Conservation (phyloP, 345 rosid genomes). For the Acer saccharum region DNA sequence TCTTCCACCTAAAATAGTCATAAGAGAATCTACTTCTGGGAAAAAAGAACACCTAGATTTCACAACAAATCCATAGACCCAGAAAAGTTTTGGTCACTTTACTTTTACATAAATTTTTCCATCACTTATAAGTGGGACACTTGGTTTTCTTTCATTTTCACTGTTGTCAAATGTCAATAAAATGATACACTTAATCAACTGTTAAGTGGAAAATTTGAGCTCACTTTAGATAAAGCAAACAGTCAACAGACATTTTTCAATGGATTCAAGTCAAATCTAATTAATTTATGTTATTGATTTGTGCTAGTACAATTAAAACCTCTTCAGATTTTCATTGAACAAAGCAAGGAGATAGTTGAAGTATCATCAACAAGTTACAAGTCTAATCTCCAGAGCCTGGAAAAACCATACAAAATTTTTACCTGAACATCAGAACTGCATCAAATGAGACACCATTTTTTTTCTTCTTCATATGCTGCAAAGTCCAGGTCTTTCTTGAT, state of each 20-base stretch:
- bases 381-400: not conserved
- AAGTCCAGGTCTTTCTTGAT: conserved; percentile 37
- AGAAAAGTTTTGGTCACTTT: conserved; percentile 19
- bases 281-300: not conserved
- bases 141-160: not conserved
- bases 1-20: conserved; percentile 16
- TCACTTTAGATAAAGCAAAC: not conserved
- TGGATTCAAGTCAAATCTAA: not conserved
- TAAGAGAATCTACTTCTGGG: conserved; percentile 19
- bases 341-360: conserved; percentile 2
- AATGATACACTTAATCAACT: conserved; percentile 13
- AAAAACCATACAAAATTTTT: not conserved
- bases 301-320: conserved; percentile 1
- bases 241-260: not conserved
- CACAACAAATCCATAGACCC: conserved; percentile 13
- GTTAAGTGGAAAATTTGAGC: not conserved
- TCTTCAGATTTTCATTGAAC: conserved; percentile 11
- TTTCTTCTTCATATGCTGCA: conserved; percentile 22
- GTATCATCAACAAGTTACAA: conserved; percentile 5
- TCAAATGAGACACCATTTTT: not conserved
- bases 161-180: not conserved
- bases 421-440: conserved; percentile 10
- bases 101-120: not conserved
- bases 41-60: conserved; percentile 3
- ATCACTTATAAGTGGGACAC: conserved; percentile 15